phyloP scores from a whole-genome alignment of 371 early-diverging fungal species.

The Mortierella sp. region DNA sequence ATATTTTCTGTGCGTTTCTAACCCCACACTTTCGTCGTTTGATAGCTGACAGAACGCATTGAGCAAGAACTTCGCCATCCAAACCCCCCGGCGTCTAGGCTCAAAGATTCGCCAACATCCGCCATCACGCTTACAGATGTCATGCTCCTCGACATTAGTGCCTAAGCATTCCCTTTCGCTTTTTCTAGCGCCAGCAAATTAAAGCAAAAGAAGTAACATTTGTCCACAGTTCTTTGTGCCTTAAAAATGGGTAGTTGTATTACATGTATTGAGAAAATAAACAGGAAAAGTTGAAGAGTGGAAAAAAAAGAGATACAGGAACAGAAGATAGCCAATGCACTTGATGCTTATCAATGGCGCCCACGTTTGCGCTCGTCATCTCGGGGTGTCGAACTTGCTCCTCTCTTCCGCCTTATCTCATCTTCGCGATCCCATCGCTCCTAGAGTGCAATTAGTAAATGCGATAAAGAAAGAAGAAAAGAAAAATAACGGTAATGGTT shows the following conservation, averaged over 20 bases:
- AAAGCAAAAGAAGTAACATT: too few relatives aligned
- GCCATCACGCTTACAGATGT: not conserved
- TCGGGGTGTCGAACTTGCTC: slow-evolving; percentile 36
- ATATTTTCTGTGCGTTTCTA: not conserved
- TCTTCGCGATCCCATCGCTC: slow-evolving; percentile 59
- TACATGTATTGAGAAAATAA: not conserved
- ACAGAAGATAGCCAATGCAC: not conserved
- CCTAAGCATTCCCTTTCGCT: not conserved
- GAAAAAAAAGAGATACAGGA: not conserved
- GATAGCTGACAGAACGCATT: slow-evolving; percentile 16
- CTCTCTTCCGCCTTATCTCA: slow-evolving; percentile 49
- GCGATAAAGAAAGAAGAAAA: not conserved
- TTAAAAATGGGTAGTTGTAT: not conserved
- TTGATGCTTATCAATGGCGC: slow-evolving; percentile 20
- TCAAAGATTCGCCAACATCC: not conserved
- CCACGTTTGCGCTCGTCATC: slow-evolving; percentile 56
- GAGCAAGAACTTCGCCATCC: slow-evolving; percentile 6
- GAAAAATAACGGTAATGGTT: not conserved
- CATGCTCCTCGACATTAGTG: slow-evolving; percentile 19
- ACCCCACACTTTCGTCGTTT: not conserved
- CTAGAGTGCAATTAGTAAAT: slow-evolving; percentile 14
- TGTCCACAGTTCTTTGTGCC: not conserved
- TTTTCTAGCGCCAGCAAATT: not conserved
- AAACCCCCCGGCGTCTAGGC: not conserved
- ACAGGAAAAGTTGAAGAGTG: not conserved